These are phyloP conservation scores for Samsoniella hepiali DNA, from an alignment of 2,329 filamentous ascomycete species.

Conservation along the genomic window DNA sequence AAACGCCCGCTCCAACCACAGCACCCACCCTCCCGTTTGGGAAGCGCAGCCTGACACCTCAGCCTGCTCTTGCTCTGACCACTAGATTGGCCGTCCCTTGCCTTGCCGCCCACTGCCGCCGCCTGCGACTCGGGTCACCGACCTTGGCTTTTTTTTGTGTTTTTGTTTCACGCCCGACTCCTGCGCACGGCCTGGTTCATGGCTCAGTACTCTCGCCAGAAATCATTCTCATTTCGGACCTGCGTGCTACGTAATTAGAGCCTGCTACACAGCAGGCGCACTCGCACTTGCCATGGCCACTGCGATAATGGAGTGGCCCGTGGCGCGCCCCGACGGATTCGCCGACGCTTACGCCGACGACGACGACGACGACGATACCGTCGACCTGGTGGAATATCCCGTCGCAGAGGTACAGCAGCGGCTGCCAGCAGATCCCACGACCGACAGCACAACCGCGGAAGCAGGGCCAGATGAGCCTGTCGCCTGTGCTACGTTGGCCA, in stretches of 20 bases:
- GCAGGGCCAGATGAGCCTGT: background rate
- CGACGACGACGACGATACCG: constrained; percentile 6
- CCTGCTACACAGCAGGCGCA: background rate
- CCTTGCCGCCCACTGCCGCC: background rate
- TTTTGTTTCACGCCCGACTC: background rate
- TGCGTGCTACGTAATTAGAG: background rate
- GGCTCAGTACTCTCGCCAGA: background rate
- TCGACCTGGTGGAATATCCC: constrained; percentile 14
- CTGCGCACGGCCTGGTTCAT: background rate
- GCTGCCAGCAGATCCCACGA: background rate
- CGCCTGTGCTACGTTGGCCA: background rate
- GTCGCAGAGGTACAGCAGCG: background rate
- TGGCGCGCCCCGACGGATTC: background rate
- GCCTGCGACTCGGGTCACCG: constrained; percentile 3
- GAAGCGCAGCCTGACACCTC: background rate
- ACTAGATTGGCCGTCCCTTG: background rate
- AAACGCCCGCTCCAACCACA: background rate
- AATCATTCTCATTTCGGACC: background rate
- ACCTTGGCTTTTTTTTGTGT: background rate
- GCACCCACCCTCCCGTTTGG: background rate
- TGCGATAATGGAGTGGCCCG: constrained; percentile 6
- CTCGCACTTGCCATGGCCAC: background rate
- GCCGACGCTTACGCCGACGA: constrained; percentile 2
- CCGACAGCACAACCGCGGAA: background rate
- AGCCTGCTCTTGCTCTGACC: background rate